These are phyloP conservation scores for Colletotrichum camelliae DNA, from an alignment of 2,329 filamentous ascomycete genomes.

Conservation along the genomic window DNA sequence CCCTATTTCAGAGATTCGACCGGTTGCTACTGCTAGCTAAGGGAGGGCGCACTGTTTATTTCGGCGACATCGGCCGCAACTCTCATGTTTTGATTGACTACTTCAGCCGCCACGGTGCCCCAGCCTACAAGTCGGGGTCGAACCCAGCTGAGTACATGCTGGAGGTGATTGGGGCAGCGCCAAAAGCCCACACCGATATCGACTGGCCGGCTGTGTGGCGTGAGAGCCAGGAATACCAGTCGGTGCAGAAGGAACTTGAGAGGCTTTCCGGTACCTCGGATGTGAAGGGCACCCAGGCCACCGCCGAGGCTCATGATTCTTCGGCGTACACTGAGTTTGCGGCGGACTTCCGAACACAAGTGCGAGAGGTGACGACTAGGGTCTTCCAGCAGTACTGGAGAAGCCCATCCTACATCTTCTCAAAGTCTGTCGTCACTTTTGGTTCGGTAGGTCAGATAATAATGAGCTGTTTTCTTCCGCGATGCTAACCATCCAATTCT, in stretches of 20 bases:
- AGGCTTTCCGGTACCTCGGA: constrained; percentile 12
- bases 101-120: constrained; percentile 54
- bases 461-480: background rate
- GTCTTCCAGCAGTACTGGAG: constrained; percentile 83
- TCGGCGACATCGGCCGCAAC: constrained; percentile 58
- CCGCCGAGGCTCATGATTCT: background rate
- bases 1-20: constrained; percentile 23
- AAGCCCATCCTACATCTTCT: constrained; percentile 76
- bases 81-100: constrained; percentile 53
- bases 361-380: constrained; percentile 64
- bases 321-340: constrained; percentile 54
- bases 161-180: constrained; percentile 33
- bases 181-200: constrained; percentile 49
- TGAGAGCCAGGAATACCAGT: constrained; percentile 42
- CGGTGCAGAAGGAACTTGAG: constrained; percentile 14
- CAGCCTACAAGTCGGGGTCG: constrained; percentile 48
- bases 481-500: background rate
- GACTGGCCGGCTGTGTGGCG: constrained; percentile 54
- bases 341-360: constrained; percentile 66
- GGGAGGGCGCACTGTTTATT: constrained; percentile 51
- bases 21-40: constrained; percentile 4
- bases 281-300: background rate
- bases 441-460: constrained; percentile 28
- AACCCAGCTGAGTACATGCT: constrained; percentile 61
- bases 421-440: constrained; percentile 66